Conservation (phyloP, 345 rosid genomes). For the Eutrema heterophyllum region DNA sequence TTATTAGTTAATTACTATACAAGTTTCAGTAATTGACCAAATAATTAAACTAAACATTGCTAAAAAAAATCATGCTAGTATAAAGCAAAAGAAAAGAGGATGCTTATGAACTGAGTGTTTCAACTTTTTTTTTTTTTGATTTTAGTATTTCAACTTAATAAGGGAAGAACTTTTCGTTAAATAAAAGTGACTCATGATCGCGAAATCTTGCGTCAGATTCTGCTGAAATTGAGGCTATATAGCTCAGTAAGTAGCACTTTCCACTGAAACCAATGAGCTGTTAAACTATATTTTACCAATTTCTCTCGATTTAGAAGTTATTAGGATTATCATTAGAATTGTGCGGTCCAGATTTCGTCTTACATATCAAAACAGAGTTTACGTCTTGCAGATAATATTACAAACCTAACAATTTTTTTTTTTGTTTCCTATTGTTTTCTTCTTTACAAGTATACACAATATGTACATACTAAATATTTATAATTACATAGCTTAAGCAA, state of each 20-base stretch:
- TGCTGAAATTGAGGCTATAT: neutral
- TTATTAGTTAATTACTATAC: neutral
- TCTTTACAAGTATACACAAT: neutral
- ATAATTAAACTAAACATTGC: neutral
- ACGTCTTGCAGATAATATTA: neutral
- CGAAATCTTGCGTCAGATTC: neutral
- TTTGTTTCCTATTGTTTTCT: neutral
- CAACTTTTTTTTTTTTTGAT: no score
- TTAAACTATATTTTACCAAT: neutral
- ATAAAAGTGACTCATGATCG: neutral
- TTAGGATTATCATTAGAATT: neutral
- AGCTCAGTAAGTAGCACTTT: neutral
- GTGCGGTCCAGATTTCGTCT: slow-evolving; percentile 3
- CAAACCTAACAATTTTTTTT: neutral
- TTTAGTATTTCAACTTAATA: neutral
- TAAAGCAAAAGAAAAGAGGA: neutral
- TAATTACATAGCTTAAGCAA: slow-evolving; percentile 6
- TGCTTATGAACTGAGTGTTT: no score
- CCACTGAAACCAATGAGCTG: slow-evolving; percentile 8
- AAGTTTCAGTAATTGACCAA: neutral
- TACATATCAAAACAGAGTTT: slow-evolving; percentile 4
- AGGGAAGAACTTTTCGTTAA: neutral
- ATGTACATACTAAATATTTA: slow-evolving; percentile 2
- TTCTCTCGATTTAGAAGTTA: neutral
- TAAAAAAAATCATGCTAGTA: neutral